A percentile compares a stretch with the other conserved stretches of the same genome.
These are phyloP conservation scores for Nidularia pulvinata DNA, from an alignment of 768 basidiomycete species.

Conservation along the genomic window DNA sequence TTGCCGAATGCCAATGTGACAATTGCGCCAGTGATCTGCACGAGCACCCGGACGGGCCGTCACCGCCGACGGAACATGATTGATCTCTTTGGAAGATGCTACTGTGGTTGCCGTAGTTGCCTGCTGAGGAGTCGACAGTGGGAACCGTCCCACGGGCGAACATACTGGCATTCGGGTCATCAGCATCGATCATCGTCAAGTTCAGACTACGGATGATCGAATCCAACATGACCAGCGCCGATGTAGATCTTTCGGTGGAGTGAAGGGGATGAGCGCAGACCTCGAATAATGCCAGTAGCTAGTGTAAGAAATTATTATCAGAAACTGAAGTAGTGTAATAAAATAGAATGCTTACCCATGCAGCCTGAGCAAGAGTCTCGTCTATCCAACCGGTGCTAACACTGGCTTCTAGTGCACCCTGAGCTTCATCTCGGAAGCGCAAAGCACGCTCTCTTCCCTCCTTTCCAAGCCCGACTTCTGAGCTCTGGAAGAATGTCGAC, in stretches of 20 bases:
- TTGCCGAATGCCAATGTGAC: constrained; percentile 44
- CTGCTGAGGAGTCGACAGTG: constrained; percentile 21
- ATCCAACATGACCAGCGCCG: constrained; percentile 63
- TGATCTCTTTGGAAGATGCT: neutral
- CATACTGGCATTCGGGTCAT: constrained; percentile 47
- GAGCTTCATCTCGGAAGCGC: constrained; percentile 65
- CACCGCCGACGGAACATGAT: neutral
- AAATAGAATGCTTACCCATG: constrained; percentile 52
- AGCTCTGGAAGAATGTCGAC: constrained; percentile 71
- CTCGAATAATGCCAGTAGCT: constrained; percentile 76
- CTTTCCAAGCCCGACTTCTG: constrained; percentile 51
- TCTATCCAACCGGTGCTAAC: constrained; percentile 73
- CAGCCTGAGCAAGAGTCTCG: constrained; percentile 71
- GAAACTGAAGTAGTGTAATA: constrained; percentile 1
- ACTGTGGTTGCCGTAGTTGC: neutral
- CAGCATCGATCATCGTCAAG: constrained; percentile 58
- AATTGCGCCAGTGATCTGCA: constrained; percentile 53
- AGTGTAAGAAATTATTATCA: neutral
- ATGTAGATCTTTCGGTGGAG: constrained; percentile 49
- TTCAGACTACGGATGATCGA: constrained; percentile 63
- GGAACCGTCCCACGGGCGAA: constrained; percentile 55
- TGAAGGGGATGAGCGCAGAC: constrained; percentile 68
- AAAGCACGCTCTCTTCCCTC: constrained; percentile 57
- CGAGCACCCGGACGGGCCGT: constrained; percentile 42
- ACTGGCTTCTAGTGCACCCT: constrained; percentile 70